phyloP scores from a whole-genome alignment of 768 basidiomycete genomes.

The Cubamyces sp. region DNA sequence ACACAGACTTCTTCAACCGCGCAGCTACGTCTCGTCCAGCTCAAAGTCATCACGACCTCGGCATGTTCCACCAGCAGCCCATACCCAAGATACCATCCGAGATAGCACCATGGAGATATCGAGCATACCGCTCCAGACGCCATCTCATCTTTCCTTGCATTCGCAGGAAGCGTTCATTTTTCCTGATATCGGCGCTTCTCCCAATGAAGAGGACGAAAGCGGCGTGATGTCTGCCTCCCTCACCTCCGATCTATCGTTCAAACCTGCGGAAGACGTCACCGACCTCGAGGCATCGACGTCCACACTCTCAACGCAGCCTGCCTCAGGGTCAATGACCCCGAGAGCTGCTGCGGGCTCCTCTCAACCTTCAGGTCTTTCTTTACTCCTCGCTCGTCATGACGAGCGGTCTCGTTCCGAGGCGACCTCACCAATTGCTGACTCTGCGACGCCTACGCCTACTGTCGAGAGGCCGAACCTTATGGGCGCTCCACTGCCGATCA shows the following conservation, averaged over 20 bases:
- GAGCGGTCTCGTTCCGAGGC: slow-evolving; percentile 5
- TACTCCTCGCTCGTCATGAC: slow-evolving; percentile 30
- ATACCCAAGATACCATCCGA: slow-evolving; percentile 68
- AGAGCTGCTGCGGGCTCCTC: slow-evolving; percentile 20
- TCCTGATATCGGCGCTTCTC: slow-evolving; percentile 30
- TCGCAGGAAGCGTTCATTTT: slow-evolving; percentile 46
- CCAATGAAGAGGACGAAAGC: slow-evolving; percentile 13
- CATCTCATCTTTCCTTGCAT: slow-evolving; percentile 25
- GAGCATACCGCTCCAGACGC: slow-evolving; percentile 40
- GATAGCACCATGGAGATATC: slow-evolving; percentile 69
- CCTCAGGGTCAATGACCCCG: slow-evolving; percentile 25
- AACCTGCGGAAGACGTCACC: slow-evolving; percentile 19
- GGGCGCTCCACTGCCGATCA: slow-evolving; percentile 6
- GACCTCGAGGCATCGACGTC: slow-evolving; percentile 31
- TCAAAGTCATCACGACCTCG: slow-evolving; percentile 29
- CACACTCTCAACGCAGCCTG: slow-evolving; percentile 24
- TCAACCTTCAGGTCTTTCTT: slow-evolving; percentile 33
- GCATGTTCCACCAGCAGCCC: slow-evolving; percentile 38
- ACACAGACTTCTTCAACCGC: slow-evolving; percentile 59
- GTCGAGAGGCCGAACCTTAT: slow-evolving; percentile 20
- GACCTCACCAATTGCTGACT: slow-evolving; percentile 11
- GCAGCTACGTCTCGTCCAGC: slow-evolving; percentile 45
- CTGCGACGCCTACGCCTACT: slow-evolving; percentile 26
- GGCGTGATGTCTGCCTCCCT: slow-evolving; percentile 12
- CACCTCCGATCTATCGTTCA: slow-evolving; percentile 25